Conservation (phyloP, 257 asterid species). For the Gardenia jasminoides region DNA sequence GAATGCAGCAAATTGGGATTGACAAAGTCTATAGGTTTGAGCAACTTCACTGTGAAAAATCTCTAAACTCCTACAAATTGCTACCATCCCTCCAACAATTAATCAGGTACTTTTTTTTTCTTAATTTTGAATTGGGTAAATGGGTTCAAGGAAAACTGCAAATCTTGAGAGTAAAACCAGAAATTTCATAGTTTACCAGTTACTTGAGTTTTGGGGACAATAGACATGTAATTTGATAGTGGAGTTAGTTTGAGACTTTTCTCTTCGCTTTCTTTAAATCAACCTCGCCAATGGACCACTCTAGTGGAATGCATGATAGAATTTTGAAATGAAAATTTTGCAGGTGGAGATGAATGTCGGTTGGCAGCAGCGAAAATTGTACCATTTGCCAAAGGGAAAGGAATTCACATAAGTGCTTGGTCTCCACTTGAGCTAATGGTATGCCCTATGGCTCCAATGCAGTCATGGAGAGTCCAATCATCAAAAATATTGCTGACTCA, state of each 20-base stretch:
- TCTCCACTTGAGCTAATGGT: slow-evolving; percentile 53
- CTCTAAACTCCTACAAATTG: slow-evolving; percentile 26
- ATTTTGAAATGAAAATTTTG: neutral
- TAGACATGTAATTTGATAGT: neutral
- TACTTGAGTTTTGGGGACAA: no score
- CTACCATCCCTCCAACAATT: slow-evolving; percentile 16
- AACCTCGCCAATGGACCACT: no score
- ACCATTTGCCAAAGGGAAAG: slow-evolving; percentile 36
- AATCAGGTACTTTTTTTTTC: neutral
- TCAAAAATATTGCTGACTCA: slow-evolving; percentile 38
- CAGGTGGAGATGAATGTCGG: slow-evolving; percentile 62
- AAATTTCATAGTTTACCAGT: no score
- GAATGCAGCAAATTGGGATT: slow-evolving; percentile 42
- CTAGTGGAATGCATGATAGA: no score
- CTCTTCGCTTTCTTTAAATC: no score
- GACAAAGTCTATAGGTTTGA: slow-evolving; percentile 54
- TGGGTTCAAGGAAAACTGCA: no score
- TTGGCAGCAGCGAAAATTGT: slow-evolving; percentile 59
- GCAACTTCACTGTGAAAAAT: slow-evolving; percentile 59
- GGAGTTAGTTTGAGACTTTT: neutral
- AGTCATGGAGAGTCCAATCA: slow-evolving; percentile 41
- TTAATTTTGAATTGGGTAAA: no score
- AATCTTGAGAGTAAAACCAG: no score
- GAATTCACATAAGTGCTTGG: slow-evolving; percentile 46
- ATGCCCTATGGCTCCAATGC: slow-evolving; percentile 38